Evolutionary conservation across 257 asterid genomes (phyloP), one percentile per base, ranked within the genome.

Genomic region (Verbena officinalis): DNA sequence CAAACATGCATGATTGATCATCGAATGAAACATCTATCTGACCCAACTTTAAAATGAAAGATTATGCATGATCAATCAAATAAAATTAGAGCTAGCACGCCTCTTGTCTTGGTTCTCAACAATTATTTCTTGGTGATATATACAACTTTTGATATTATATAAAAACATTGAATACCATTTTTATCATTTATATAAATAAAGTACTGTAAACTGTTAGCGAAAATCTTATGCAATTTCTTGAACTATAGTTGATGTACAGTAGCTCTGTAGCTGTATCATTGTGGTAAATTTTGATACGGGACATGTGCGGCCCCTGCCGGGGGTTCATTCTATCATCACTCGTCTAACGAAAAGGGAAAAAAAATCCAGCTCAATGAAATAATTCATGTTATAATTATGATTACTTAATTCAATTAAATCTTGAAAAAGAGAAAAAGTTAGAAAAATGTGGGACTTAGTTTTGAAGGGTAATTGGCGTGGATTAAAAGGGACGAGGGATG

Each of bases 401-500:
- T n/a, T n/a, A n/a, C n/a, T 44, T 44, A n/a, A 10, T 44, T 44
- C 21, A 42, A 14, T 7, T 10, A 12, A 42, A 42, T 11, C 16
- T 12, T 0, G 5, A 60, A 42, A 14, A 16, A 2, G 16, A 33
- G 23, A 5, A 13, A 9, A 9, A 24, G 33, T 40, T 1, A 38
- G 31, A 44, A 23, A 3, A 10, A 22, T 19, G 51, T 51, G 54
- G 62, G 62, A 3, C 19, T 39, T 14, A 53, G 43, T n/a, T 5
- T 20, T 1, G 40, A 13, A 14, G 23, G 27, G 23, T 19, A 4
- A 34, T 56, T 42, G 55, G 76, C 83, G 82, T 84, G 75, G 75
- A 74, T 71, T 69, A 45, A 40, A 84, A 84, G 87, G 73, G 54
- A 74, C 3, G 71, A 69, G 55, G 57, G 64, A 27, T 27, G 2